phyloP scores from a whole-genome alignment of 352 stramenopile genomes.

The Pythium monospermum region DNA sequence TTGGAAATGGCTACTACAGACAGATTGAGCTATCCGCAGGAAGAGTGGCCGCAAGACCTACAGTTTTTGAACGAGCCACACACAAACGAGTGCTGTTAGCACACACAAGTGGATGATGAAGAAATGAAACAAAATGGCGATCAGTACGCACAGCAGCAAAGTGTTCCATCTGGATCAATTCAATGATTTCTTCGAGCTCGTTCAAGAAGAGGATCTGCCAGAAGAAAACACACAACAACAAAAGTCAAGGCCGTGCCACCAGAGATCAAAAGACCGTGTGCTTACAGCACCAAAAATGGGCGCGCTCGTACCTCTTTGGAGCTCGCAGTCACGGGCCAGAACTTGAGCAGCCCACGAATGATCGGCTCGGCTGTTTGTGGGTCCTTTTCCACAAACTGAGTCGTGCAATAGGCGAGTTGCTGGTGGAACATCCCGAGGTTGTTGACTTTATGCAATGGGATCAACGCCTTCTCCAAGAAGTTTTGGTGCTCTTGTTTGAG shows the following conservation, averaged over 20 bases:
- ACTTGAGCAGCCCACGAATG: constrained; percentile 92
- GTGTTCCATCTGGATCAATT: constrained; percentile 89
- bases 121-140: too few species aligned
- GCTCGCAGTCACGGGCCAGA: constrained; percentile 89
- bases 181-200: constrained; percentile 98
- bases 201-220: constrained; percentile 96
- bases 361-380: constrained; percentile 93
- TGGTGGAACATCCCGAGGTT: constrained; percentile 96
- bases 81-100: too few species aligned
- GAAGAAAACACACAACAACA: constrained; percentile 81
- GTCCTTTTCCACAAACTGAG: constrained; percentile 99
- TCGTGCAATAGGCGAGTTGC: constrained; percentile 99
- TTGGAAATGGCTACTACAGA: constrained; percentile 96
- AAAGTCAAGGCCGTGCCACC: too few species aligned
- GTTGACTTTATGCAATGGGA: constrained; percentile 96
- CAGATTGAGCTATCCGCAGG: constrained; percentile 71
- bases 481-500: constrained; percentile 97
- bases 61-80: too few species aligned
- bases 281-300: too few species aligned
- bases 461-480: constrained; percentile 92
- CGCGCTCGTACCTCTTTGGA: constrained; percentile 90
- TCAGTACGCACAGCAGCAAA: too few species aligned
- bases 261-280: too few species aligned
- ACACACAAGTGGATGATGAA: too few species aligned
- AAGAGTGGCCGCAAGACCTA: constrained; percentile 79